Evolutionary conservation across 2,329 filamentous ascomycete genomes (phyloP).

Genomic region (Zymoseptoria passerinii): DNA sequence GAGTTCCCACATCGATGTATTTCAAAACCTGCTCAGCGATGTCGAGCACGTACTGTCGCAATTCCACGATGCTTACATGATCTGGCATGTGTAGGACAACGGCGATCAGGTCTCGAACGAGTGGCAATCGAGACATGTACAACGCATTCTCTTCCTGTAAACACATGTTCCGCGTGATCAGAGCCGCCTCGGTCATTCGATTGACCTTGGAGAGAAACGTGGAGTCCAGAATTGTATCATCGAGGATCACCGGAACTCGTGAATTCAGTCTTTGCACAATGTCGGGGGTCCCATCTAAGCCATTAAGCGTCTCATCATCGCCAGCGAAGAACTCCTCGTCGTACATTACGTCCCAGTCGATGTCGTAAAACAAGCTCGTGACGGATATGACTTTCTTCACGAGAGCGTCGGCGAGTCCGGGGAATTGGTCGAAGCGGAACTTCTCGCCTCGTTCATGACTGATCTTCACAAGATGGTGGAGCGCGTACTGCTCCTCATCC

Average conservation of each 20-base stretch:
- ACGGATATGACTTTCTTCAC: constrained; percentile 77
- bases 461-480: constrained; percentile 91
- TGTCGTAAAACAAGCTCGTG: constrained; percentile 68
- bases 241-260: constrained; percentile 50
- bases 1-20: constrained; percentile 61
- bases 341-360: constrained; percentile 74
- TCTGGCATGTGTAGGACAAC: constrained; percentile 71
- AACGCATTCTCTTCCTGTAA: constrained; percentile 80
- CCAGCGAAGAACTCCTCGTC: constrained; percentile 43
- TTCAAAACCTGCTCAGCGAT: constrained; percentile 85
- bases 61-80: constrained; percentile 64
- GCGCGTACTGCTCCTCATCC: constrained; percentile 80
- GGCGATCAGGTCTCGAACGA: constrained; percentile 73
- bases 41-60: constrained; percentile 86
- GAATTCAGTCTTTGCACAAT: constrained; percentile 63
- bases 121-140: constrained; percentile 66
- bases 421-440: constrained; percentile 88
- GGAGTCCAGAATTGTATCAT: constrained; percentile 62
- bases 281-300: constrained; percentile 58
- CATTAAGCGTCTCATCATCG: constrained; percentile 53
- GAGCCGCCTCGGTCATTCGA: constrained; percentile 72
- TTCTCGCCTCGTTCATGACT: constrained; percentile 92
- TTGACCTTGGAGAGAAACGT: constrained; percentile 63
- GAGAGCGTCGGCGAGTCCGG: constrained; percentile 77
- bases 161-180: constrained; percentile 94